These are phyloP conservation scores for Eleusine indica DNA, from an alignment of 176 grass and related monocot genomes.

Conservation along the genomic window DNA sequence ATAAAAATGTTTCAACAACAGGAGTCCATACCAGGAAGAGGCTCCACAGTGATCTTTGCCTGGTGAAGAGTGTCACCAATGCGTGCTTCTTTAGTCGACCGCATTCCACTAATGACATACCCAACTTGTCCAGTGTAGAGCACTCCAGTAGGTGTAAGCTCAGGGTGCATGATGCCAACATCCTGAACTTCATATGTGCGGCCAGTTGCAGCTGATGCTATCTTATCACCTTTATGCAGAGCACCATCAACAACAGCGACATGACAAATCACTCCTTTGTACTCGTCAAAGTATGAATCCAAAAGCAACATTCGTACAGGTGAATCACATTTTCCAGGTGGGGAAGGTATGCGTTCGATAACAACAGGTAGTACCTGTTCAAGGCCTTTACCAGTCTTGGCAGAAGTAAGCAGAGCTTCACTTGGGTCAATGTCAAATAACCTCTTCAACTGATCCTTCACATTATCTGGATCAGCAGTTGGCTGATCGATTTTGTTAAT, in stretches of 20 bases:
- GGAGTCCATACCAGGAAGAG: conserved; percentile 70
- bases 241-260: conserved; percentile 93
- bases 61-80: conserved; percentile 94
- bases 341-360: conserved; percentile 73
- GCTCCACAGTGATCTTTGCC: conserved; percentile 64
- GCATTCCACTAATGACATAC: conserved; percentile 95
- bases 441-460: conserved; percentile 84
- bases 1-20: neutral
- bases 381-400: conserved; percentile 91
- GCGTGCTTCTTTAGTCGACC: conserved; percentile 93
- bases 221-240: conserved; percentile 90
- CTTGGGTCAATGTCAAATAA: conserved; percentile 90
- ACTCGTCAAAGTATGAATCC: conserved; percentile 98
- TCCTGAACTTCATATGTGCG: conserved; percentile 82
- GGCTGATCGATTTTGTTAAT: conserved; percentile 99
- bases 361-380: conserved; percentile 83
- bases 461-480: conserved; percentile 90
- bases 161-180: conserved; percentile 94
- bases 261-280: conserved; percentile 99
- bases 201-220: conserved; percentile 80
- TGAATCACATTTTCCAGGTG: conserved; percentile 72
- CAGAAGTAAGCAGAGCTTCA: conserved; percentile 90
- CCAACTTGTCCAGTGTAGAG: conserved; percentile 97
- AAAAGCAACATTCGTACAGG: conserved; percentile 92
- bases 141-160: conserved; percentile 89